These are phyloP conservation scores for Sedum album DNA, from an alignment of 164 flowering plant species.

Conservation along the genomic window DNA sequence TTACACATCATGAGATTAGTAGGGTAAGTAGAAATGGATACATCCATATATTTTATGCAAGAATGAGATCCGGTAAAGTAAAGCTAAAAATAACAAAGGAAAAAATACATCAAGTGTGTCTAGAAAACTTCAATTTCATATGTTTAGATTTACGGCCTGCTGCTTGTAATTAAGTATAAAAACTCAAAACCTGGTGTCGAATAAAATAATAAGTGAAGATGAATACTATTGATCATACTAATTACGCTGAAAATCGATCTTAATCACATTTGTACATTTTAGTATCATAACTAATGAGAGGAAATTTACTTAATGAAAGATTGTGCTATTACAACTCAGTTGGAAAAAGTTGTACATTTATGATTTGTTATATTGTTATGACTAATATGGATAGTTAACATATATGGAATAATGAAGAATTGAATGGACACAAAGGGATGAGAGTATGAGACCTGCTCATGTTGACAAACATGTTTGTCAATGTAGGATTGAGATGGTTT, in stretches of 20 bases:
- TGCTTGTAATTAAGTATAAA: too few relatives aligned
- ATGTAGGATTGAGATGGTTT: constrained; percentile 8
- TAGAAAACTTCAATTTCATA: too few relatives aligned
- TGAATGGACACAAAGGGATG: background rate
- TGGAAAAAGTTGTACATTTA: background rate
- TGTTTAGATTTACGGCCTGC: too few relatives aligned
- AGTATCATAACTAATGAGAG: too few relatives aligned
- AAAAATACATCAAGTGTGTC: background rate
- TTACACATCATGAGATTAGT: background rate
- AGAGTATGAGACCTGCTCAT: constrained; percentile 1
- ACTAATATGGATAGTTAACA: background rate
- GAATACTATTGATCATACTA: too few relatives aligned
- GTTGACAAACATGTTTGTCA: constrained; percentile 6
- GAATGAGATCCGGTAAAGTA: background rate
- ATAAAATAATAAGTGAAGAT: too few relatives aligned
- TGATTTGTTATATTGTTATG: constrained; percentile 3
- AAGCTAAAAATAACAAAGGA: too few relatives aligned
- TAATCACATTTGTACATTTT: too few relatives aligned
- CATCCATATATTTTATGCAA: background rate
- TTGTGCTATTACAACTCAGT: background rate
- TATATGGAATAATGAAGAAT: background rate
- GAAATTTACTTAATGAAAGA: background rate
- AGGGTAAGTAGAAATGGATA: background rate
- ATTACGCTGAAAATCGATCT: too few relatives aligned
- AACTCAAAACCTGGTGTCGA: too few relatives aligned